These are phyloP conservation scores for Pleodorina starrii DNA, from an alignment of 139 green algal species.

Conservation along the genomic window DNA sequence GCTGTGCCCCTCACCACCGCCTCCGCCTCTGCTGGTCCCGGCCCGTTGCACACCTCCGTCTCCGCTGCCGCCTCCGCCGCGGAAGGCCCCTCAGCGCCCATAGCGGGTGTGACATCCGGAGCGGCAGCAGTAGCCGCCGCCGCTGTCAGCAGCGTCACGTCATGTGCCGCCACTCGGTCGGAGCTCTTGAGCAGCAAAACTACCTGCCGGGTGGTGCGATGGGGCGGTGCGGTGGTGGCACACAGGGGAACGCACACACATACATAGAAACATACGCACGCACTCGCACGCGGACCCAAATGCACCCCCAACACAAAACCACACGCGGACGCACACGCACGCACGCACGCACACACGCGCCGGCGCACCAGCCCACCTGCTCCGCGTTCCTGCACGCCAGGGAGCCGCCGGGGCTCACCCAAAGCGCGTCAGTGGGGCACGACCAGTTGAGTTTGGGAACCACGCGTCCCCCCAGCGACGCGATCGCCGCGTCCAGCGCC, in stretches of 20 bases:
- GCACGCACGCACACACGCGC: too few relatives aligned
- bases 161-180: constrained; percentile 85
- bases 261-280: not conserved
- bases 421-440: constrained; percentile 89
- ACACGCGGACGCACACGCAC: not conserved
- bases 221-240: not conserved
- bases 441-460: constrained; percentile 96
- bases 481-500: constrained; percentile 72
- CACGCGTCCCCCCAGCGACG: constrained; percentile 71
- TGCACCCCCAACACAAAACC: not conserved
- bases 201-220: constrained; percentile 68
- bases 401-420: constrained; percentile 74
- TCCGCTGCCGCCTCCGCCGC: too few relatives aligned
- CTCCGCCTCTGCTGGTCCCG: too few relatives aligned
- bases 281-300: too few relatives aligned
- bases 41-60: too few relatives aligned
- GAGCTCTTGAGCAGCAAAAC: constrained; percentile 94
- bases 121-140: too few relatives aligned
- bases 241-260: constrained; percentile 28
- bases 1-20: too few relatives aligned
- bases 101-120: too few relatives aligned
- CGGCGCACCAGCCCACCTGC: constrained; percentile 59
- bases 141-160: constrained; percentile 72
- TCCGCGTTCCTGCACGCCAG: constrained; percentile 64
- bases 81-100: too few relatives aligned